These are phyloP conservation scores for Beauveria sp. DNA, from an alignment of 2,329 filamentous ascomycete species.

Conservation along the genomic window DNA sequence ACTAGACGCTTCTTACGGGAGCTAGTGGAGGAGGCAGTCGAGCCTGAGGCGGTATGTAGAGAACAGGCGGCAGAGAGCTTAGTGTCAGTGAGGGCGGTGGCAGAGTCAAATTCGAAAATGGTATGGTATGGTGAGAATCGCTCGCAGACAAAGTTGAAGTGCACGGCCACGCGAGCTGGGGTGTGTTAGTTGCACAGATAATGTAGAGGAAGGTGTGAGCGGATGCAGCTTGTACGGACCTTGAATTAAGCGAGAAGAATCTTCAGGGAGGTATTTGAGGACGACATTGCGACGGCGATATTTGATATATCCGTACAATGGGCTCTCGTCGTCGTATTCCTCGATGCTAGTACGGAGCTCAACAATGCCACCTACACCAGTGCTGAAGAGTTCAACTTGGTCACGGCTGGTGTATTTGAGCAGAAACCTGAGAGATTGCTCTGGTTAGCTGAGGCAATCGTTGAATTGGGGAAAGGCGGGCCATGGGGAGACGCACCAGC, in stretches of 20 bases:
- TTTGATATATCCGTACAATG: slow-evolving; percentile 83
- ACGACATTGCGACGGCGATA: slow-evolving; percentile 86
- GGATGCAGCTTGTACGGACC: slow-evolving; percentile 46
- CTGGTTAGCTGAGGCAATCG: slow-evolving; percentile 13
- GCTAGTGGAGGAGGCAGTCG: slow-evolving; percentile 76
- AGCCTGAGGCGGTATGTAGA: slow-evolving; percentile 78
- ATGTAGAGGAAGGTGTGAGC: neutral
- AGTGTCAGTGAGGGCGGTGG: slow-evolving; percentile 78
- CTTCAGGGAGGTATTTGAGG: slow-evolving; percentile 86
- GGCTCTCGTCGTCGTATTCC: slow-evolving; percentile 74
- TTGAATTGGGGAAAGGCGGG: neutral
- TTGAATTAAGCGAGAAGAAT: slow-evolving; percentile 84
- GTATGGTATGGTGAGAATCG: slow-evolving; percentile 81
- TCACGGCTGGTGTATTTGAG: slow-evolving; percentile 87
- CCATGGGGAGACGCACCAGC: slow-evolving; percentile 62
- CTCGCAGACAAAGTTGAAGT: slow-evolving; percentile 60
- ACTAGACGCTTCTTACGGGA: slow-evolving; percentile 71
- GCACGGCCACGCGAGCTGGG: slow-evolving; percentile 71
- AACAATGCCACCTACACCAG: slow-evolving; percentile 72
- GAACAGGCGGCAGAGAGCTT: slow-evolving; percentile 84
- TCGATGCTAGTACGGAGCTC: slow-evolving; percentile 75
- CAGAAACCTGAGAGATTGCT: slow-evolving; percentile 63
- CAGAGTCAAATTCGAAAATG: slow-evolving; percentile 64
- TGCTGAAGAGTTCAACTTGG: slow-evolving; percentile 69
- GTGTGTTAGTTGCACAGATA: neutral